Base-by-base conservation (phyloP, 495 filamentous ascomycete species). In the Geoglossum glabrum region DNA sequence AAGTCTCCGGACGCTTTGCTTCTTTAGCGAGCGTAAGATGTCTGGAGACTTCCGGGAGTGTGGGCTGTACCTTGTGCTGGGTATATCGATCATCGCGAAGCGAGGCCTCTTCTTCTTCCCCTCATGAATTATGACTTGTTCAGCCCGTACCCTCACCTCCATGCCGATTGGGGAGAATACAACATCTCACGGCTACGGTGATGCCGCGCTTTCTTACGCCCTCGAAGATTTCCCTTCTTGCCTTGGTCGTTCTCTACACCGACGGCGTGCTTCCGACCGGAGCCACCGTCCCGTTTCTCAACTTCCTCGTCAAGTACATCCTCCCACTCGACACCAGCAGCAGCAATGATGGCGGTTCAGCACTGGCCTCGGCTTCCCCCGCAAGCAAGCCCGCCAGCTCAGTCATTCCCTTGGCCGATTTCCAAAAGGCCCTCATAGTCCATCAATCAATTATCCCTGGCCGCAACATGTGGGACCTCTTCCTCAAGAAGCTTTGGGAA, bases 121-220 rank as follows among this genome's bases (percentile, higher is more conserved):
- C n/a, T n/a, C n/a, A n/a, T n/a, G n/a, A n/a, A n/a, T n/a, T n/a
- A n/a, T n/a, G n/a, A n/a, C n/a, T n/a, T n/a, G n/a, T n/a, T n/a
- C n/a, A n/a, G n/a, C n/a, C n/a, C n/a, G n/a, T n/a, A n/a, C n/a
- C n/a, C n/a, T n/a, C n/a, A n/a, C n/a, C n/a, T n/a, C n/a, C n/a
- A n/a, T n/a, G n/a, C n/a, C n/a, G n/a, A n/a, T n/a, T n/a, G n/a
- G n/a, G n/a, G n/a, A n/a, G n/a, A n/a, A n/a, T n/a, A n/a, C n/a
- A n/a, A n/a, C n/a, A n/a, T n/a, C n/a, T n/a, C n/a, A n/a, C n/a
- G n/a, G n/a, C n/a, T n/a, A n/a, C n/a, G n/a, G n/a, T n/a, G n/a
- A 92, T 89, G 84, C 73, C 82, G 61, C 83, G 84, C 27, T 93
- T 84, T 69, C 76, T 95, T 55, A 90, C 90, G 21, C 85, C 92